These are phyloP conservation scores for Aspergillus ellipticus DNA, from an alignment of 495 filamentous ascomycete genomes.

Conservation along the genomic window DNA sequence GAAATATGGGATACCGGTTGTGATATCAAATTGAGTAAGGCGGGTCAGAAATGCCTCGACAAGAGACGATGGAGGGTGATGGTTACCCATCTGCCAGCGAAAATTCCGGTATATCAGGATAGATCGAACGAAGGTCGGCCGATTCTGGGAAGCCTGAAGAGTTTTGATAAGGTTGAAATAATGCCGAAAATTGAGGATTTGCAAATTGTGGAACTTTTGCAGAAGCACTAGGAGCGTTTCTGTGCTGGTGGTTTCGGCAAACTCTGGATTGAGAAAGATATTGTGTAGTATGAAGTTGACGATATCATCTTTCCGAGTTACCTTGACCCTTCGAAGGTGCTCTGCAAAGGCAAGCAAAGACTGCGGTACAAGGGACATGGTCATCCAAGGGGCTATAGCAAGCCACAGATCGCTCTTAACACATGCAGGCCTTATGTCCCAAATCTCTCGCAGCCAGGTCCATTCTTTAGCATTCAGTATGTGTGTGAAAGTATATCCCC, in stretches of 20 bases:
- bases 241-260: slow-evolving; percentile 22
- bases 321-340: slow-evolving; percentile 9
- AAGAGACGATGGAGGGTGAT: slow-evolving; percentile 17
- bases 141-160: slow-evolving; percentile 20
- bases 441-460: slow-evolving; percentile 19
- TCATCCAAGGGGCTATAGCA: slow-evolving; percentile 6
- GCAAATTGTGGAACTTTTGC: slow-evolving; percentile 18
- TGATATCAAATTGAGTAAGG: slow-evolving; percentile 26
- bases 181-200: slow-evolving; percentile 18
- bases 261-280: slow-evolving; percentile 16
- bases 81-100: slow-evolving; percentile 25
- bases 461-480: slow-evolving; percentile 36
- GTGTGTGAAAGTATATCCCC: slow-evolving; percentile 28
- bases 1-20: slow-evolving; percentile 39
- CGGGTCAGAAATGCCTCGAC: slow-evolving; percentile 21
- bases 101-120: slow-evolving; percentile 42
- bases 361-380: slow-evolving; percentile 9
- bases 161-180: slow-evolving; percentile 29
- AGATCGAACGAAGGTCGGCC: slow-evolving; percentile 24
- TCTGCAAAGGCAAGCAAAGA: slow-evolving; percentile 17
- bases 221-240: slow-evolving; percentile 29
- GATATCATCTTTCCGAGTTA: slow-evolving; percentile 7
- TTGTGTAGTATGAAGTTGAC: slow-evolving; percentile 21
- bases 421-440: slow-evolving; percentile 10
- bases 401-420: slow-evolving; percentile 14